Base-by-base conservation (phyloP, 2,329 filamentous ascomycete genomes). In the Neophaeococcomyces aloes region DNA sequence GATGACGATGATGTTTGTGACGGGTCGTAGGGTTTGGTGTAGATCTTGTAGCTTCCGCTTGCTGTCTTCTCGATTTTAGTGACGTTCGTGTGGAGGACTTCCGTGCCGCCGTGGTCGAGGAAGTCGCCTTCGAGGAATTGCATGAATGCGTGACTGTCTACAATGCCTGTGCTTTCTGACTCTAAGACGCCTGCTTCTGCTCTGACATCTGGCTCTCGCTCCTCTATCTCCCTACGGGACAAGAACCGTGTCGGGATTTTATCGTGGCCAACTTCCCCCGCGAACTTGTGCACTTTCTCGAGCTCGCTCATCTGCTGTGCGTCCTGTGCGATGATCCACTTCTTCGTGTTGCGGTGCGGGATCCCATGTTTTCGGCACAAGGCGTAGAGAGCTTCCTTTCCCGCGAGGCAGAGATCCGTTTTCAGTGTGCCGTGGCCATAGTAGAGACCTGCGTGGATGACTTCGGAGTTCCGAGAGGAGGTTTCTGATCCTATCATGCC, bases 361-460 rank as follows among this genome's bases (percentile, higher is more conserved):
- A 98, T 82, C 45, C 64, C 63, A 56, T 84, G 69, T 45, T 66
- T 66, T 4, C 67, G 64, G 67, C 89, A 95, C 32, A 94, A 76
- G 3, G 70, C 72, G 65, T 98, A 98, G 47, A 96, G 70, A 60
- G 86, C 70, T 25, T 80, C 60, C 54, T 81, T 81, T 47, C 91
- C 91, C 25, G 70, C 68, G 51, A 95, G 71, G 65, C 91, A 98
- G 10, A 98, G 76, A 13, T 67, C 66, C 1, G 88, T 86, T 66
- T 98, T 98, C 42, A 95, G 76, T 1, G 79, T 81, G 31, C 67
- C 64, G 4, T 71, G 60, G 13, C 83, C 85, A 64, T 95, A 95
- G 72, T 95, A 96, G 51, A 96, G 74, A 11, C 91, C 91, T 1
- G 86, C 91, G 62, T 98, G 91, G 55, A 98, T 93, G 44, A 96